Base-by-base conservation (phyloP, 495 filamentous ascomycete species). In the Aspergillus carlsbadensis region DNA sequence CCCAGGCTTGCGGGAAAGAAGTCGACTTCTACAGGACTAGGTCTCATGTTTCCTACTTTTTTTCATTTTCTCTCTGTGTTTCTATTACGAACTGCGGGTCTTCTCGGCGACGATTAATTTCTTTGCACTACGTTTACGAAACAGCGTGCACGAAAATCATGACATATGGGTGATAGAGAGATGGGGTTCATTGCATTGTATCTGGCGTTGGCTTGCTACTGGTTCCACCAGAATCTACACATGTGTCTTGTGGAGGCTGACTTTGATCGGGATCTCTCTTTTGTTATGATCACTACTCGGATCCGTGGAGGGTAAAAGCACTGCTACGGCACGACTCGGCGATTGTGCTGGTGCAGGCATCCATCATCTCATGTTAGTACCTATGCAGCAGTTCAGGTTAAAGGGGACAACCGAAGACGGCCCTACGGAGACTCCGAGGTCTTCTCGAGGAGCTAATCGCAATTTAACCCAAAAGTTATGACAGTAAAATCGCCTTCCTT, bases 151-250 rank as follows among this genome's bases (percentile, higher is more conserved):
- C 54, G 47, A 59, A 54, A 55, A 60, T 57, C 52, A 55, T 61
- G 50, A 65, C 54, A 44, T 44, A 59, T 49, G 31, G 53, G 21
- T 56, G 59, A 62, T 70, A 68, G 63, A 70, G 62, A 69, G 63
- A 62, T 57, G 70, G 68, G 58, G 62, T 73, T 59, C 55, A 67
- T 75, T 77, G 74, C 74, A 74, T 78, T 76, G 63, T 70, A 63
- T 76, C 70, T 71, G 75, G 75, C 75, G 75, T 79, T 79, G 74
- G 74, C 72, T 73, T 76, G 74, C 72, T 77, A 66, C 73, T 70
- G 58, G 65, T 69, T 71, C 66, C 65, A 66, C 64, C 69, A 65
- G 65, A 68, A 59, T 72, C 67, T 70, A 60, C 59, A 62, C 56
- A 58, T 62, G 67, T 67, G 66, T 70, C 67, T 39, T 67, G 67